Percentiles rank a stretch among this genome's conserved stretches.
These are phyloP conservation scores for Colletotrichum salicis DNA, from an alignment of 2,329 filamentous ascomycete species.

Conservation along the genomic window DNA sequence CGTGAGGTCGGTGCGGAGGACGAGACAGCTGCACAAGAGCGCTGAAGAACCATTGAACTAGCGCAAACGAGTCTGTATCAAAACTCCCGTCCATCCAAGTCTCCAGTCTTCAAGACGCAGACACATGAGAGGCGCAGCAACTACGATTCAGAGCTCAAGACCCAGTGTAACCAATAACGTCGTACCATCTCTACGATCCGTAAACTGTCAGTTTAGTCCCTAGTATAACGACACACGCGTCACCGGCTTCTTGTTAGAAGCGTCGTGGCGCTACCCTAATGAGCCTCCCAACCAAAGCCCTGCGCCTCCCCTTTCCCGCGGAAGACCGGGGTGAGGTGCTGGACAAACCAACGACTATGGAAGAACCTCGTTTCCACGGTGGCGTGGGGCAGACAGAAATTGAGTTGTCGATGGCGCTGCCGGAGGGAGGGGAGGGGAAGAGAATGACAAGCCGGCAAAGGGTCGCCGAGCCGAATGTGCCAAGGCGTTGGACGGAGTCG, in stretches of 20 bases:
- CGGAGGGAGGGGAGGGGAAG: too few species aligned
- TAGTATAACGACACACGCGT: not conserved
- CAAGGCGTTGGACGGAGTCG: not conserved
- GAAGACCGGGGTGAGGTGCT: too few species aligned
- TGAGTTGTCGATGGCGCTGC: not conserved
- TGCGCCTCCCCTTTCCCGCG: too few species aligned
- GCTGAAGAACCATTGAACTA: too few species aligned
- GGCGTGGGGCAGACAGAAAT: not conserved
- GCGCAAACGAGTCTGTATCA: too few species aligned
- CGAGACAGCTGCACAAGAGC: too few species aligned
- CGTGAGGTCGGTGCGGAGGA: not conserved
- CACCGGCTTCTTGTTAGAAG: not conserved
- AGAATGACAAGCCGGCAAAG: not conserved
- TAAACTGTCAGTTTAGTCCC: not conserved
- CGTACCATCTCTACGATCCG: too few species aligned
- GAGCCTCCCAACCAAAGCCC: not conserved
- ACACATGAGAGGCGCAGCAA: not conserved
- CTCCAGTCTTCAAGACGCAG: not conserved
- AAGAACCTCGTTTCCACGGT: too few species aligned
- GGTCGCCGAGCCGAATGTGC: not conserved
- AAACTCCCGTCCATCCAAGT: not conserved
- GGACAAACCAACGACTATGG: too few species aligned
- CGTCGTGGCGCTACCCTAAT: too few species aligned
- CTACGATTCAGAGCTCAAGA: not conserved
- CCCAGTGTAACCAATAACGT: not conserved